Base-by-base conservation (phyloP, 2,329 filamentous ascomycete species). In the Leptographium radiaticola region DNA sequence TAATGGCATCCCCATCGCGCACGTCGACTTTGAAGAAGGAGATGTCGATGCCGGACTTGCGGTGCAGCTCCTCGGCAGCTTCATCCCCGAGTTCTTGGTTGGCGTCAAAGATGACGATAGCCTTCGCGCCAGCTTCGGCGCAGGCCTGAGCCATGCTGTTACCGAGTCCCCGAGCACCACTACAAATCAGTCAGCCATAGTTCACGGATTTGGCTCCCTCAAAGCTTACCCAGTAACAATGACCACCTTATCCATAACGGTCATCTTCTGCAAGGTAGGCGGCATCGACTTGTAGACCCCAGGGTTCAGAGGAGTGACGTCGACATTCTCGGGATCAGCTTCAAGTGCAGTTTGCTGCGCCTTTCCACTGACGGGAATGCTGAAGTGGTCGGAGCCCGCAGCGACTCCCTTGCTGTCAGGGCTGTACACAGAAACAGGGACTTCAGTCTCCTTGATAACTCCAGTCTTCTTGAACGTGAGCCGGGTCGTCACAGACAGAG, bases 21-120 rank as follows among this genome's bases (percentile, higher is more conserved):
- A 90, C 84, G 62, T 89, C 85, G 47, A 89, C 84, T 70, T 84
- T 84, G 75, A 85, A 87, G 74, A 89, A 89, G 49, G 80, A 80
- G 48, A 86, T 82, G 40, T 84, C 83, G 34, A 89, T 75, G 49
- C 81, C 80, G n/a, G 83, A 84, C 74, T 86, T 81, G 64, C 80
- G 71, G 69, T 86, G 81, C 45, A 89, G 75, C 68, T 86, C 81
- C 20, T 77, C 77, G 20, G 84, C 84, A 2, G 85, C 75, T 63
- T 80, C 73, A 62, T 87, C 84, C 33, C 86, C 86, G 15, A 87
- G 75, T 61, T 87, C 80, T 69, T 86, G 80, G 72, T 88, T 86
- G 60, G 85, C 82, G 62, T 89, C 86, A 63, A 90, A 82, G 64
- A 89, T 86, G 64, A 84, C 76, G 53, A 89, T 77, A 50, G 81